Base-by-base conservation (phyloP, 139 green algal species). In the Auxenochlorella pyrenoidosa region DNA sequence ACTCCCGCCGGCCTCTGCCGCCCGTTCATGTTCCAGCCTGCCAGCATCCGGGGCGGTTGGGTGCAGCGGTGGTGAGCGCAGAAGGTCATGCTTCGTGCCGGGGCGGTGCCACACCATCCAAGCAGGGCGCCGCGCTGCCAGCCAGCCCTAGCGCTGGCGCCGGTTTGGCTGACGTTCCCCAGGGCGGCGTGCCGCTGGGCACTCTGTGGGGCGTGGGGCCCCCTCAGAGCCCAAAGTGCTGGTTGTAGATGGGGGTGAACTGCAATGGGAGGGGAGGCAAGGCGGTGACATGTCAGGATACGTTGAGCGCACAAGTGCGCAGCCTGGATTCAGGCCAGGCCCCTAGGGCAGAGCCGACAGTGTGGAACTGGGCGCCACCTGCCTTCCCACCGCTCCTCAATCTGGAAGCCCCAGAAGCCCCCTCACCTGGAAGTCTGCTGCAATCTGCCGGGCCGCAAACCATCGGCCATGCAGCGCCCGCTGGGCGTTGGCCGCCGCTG, bases 391-490 rank as follows among this genome's bases (percentile, higher is more conserved):
- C n/a, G n/a, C n/a, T n/a, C n/a, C n/a, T 5, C 21, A 16, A 26
- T 21, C 13, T 38, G 76, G 32, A 32, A 30, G 2, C 41, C 41
- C 41, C 24, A 18, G 16, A 2, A 24, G 6, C 75, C 28, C 21
- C 3, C 77, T 12, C 16, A 98, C 97, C 91, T 99, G 97, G 86
- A 95, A 99, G n/a, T 97, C 96, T 13, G 93, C 94, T 24, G 91
- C 85, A 24, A 99, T 94, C 87, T 96, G 93, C 44, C 93, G 90
- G 15, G 95, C 94, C 41, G 93, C 94, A 92, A 97, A 98, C 94
- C 94, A 99, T 36, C 97, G 92, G 6, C 94, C 95, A 83, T 99
- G 92, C n/a, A 99, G 91, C 15, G 95, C 90, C 12, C 90, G 85
- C 86, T 96, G 93, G 5, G 97, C 96, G 8, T 93, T 91, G 40